Conservation (phyloP, 805 yeast genomes). For the Schizosaccharomyces osmophilus region DNA sequence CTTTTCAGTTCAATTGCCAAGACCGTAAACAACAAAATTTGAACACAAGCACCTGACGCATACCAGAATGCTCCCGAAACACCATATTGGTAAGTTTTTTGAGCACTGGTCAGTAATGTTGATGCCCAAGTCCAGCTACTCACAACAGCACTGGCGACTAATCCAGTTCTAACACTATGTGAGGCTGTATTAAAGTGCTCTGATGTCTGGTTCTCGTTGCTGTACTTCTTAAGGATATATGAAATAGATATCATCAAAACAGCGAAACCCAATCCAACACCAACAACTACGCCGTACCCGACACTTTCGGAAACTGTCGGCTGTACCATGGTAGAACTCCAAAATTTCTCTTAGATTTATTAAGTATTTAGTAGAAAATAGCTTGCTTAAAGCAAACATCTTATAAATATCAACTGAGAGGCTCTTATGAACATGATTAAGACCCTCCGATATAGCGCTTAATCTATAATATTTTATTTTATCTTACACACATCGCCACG, state of each 20-base stretch:
- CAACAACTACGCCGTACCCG: conserved; percentile 64
- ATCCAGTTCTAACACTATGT: conserved; percentile 59
- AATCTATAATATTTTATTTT: no score
- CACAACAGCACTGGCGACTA: conserved; percentile 75
- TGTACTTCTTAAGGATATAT: conserved; percentile 28
- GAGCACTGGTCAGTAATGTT: conserved; percentile 46
- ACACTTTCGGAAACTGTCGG: conserved; percentile 38
- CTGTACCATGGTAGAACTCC: background rate
- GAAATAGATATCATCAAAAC: conserved; percentile 13
- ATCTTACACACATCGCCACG: no score
- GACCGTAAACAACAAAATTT: conserved; percentile 64
- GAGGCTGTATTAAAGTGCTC: conserved; percentile 91
- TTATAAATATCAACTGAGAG: background rate
- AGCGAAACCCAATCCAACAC: conserved; percentile 47
- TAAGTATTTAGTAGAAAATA: background rate
- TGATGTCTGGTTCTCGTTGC: conserved; percentile 66
- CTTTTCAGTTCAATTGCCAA: conserved; percentile 73
- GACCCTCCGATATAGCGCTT: no score
- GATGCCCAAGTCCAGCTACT: conserved; percentile 92
- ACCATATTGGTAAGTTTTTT: conserved; percentile 60
- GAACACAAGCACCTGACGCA: conserved; percentile 81
- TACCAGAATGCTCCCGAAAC: conserved; percentile 61
- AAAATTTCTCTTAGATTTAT: background rate
- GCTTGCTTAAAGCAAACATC: background rate
- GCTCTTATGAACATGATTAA: no score